A percentile compares a stretch with the other conserved stretches of the same genome.
These are phyloP conservation scores for Fraxinus excelsior DNA, from an alignment of 257 asterid genomes.

Conservation along the genomic window DNA sequence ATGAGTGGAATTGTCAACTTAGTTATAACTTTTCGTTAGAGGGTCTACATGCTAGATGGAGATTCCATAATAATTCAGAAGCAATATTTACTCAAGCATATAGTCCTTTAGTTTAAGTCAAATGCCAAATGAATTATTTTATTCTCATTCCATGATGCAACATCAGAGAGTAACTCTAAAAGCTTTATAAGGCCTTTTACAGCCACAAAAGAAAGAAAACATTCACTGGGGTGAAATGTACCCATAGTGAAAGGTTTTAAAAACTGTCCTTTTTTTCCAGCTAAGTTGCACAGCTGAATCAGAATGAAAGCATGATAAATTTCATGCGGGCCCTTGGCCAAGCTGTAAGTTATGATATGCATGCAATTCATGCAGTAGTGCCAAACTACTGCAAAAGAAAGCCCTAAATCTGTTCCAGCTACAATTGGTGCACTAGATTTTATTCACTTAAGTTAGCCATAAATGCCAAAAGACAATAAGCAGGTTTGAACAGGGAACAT, in stretches of 20 bases:
- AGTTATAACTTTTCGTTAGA: neutral
- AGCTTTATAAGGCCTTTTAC: neutral
- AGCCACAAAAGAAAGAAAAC: neutral
- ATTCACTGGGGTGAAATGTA: neutral
- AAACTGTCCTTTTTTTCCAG: neutral
- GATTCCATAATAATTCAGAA: neutral
- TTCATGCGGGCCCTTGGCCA: neutral
- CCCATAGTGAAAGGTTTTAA: neutral
- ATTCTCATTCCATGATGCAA: neutral
- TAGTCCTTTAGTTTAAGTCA: neutral
- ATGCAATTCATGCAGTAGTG: neutral
- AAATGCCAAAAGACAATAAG: slow-evolving; percentile 9
- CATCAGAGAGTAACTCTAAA: neutral
- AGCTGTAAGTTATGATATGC: neutral
- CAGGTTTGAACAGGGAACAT: slow-evolving; percentile 24
- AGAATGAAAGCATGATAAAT: neutral
- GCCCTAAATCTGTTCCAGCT: neutral
- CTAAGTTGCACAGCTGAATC: neutral
- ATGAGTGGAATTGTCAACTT: neutral
- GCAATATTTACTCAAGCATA: neutral
- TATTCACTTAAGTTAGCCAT: neutral
- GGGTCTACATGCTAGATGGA: neutral
- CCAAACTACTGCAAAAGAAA: neutral
- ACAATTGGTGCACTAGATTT: slow-evolving; percentile 7
- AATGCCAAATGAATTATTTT: neutral